Evolutionary conservation across 2,329 filamentous ascomycete genomes (phyloP).

Genomic region (Chaetoscypha palmicola): DNA sequence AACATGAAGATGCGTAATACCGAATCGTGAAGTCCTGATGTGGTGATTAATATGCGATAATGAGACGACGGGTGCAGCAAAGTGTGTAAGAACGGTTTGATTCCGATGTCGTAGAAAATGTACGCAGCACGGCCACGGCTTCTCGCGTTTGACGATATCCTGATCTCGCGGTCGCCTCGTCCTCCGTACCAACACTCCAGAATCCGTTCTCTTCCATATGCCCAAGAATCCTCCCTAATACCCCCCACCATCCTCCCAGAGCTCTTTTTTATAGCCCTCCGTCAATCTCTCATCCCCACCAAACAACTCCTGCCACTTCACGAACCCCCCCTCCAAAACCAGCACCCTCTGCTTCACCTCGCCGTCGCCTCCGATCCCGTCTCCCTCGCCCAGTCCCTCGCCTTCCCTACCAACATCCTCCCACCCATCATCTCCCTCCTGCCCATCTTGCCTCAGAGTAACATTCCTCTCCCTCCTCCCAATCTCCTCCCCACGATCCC

Average conservation of each 20-base stretch:
- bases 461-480: constrained; percentile 26
- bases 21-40: too few species aligned
- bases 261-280: constrained; percentile 73
- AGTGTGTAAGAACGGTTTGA: too few species aligned
- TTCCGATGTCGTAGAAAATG: too few species aligned
- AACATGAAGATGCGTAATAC: too few species aligned
- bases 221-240: too few species aligned
- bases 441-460: constrained; percentile 26
- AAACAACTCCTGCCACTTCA: constrained; percentile 79
- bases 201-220: too few species aligned
- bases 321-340: constrained; percentile 78
- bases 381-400: constrained; percentile 18
- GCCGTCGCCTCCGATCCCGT: constrained; percentile 21
- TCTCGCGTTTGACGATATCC: too few species aligned
- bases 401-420: constrained; percentile 30
- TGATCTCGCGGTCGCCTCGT: too few species aligned
- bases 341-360: constrained; percentile 60
- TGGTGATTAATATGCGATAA: too few species aligned
- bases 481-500: constrained; percentile 19
- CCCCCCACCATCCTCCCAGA: constrained; percentile 64
- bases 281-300: constrained; percentile 75
- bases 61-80: too few species aligned
- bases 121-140: too few species aligned
- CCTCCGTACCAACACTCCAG: too few species aligned
- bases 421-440: constrained; percentile 20